Conservation (phyloP, 164 flowering plant species). For the Vitis amurensis region DNA sequence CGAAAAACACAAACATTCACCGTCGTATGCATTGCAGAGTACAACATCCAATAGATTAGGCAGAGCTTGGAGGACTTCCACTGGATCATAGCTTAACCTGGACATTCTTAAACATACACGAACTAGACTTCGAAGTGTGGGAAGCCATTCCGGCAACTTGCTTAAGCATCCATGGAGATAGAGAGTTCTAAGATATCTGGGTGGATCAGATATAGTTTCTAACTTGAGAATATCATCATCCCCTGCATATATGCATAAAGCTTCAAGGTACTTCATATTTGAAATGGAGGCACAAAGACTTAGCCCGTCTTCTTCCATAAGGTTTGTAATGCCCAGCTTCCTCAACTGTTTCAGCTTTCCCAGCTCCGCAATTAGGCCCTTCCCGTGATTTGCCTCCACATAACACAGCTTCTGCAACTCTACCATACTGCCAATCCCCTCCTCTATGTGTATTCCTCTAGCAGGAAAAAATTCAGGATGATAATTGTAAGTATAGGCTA, state of each 20-base stretch:
- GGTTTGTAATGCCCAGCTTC: background rate
- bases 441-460: background rate
- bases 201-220: too few species aligned
- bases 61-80: constrained; percentile 7
- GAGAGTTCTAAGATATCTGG: too few species aligned
- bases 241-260: background rate
- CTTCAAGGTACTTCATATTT: constrained; percentile 12
- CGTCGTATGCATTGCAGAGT: constrained; percentile 3
- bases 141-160: background rate
- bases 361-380: background rate
- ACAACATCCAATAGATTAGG: constrained; percentile 6
- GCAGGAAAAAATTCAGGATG: rapidly evolving
- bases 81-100: too few species aligned
- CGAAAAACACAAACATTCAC: background rate
- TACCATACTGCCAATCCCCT: background rate
- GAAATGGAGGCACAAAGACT: constrained; percentile 8
- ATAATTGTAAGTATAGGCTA: too few species aligned
- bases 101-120: too few species aligned
- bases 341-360: background rate
- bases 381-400: constrained; percentile 1
- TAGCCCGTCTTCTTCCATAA: background rate
- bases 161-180: background rate
- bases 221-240: background rate
- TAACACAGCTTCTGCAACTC: constrained; percentile 11
- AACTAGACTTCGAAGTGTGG: too few species aligned